Evolutionary conservation across 2,329 filamentous ascomycete species (phyloP).

Genomic region (Colletotrichum australisinense): DNA sequence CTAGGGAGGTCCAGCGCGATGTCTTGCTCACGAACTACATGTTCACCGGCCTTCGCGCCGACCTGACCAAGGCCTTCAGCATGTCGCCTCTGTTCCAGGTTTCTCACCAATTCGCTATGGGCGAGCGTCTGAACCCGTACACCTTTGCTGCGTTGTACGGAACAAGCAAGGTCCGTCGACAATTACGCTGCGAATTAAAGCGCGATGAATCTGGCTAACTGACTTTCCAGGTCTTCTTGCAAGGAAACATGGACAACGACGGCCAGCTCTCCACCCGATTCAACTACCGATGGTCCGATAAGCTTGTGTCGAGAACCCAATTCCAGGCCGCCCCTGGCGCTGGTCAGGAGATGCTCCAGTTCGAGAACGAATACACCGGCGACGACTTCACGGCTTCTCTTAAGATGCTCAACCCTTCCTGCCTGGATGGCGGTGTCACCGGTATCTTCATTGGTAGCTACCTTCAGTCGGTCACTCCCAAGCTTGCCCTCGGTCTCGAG

Average conservation of each 20-base stretch:
- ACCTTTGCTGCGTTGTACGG: conserved; percentile 95
- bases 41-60: conserved; percentile 95
- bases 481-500: conserved; percentile 88
- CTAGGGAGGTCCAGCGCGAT: conserved; percentile 94
- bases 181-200: neutral
- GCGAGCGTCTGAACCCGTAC: conserved; percentile 92
- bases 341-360: conserved; percentile 87
- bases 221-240: conserved; percentile 83
- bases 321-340: conserved; percentile 84
- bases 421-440: conserved; percentile 90
- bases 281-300: conserved; percentile 89
- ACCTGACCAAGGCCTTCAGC: conserved; percentile 97
- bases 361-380: conserved; percentile 96
- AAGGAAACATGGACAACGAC: conserved; percentile 95
- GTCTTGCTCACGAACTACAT: conserved; percentile 96
- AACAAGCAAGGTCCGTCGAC: conserved; percentile 81
- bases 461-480: conserved; percentile 90
- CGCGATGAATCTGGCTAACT: conserved; percentile 18
- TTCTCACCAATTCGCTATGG: conserved; percentile 96
- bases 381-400: conserved; percentile 92
- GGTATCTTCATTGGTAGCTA: conserved; percentile 97
- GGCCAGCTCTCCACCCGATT: conserved; percentile 87
- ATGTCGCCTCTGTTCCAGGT: conserved; percentile 95
- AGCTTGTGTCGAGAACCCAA: conserved; percentile 87
- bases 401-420: conserved; percentile 95